A percentile compares a stretch with the other conserved stretches of the same genome.
phyloP scores from a whole-genome alignment of 345 rosid genomes.

The Aethionema arabicum region DNA sequence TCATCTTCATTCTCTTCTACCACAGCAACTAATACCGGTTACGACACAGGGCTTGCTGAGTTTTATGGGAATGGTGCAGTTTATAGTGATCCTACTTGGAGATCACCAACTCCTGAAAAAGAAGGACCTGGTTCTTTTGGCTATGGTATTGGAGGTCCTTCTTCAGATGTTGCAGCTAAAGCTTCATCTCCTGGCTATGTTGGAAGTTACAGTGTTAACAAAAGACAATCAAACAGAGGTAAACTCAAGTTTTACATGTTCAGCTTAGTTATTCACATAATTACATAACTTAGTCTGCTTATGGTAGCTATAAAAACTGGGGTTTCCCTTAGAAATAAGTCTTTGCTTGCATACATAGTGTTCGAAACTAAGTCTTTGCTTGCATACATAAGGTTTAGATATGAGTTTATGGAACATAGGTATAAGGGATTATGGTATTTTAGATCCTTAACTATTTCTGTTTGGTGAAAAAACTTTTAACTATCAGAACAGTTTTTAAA shows the following conservation, averaged over 20 bases:
- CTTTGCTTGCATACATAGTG: constrained; percentile 1
- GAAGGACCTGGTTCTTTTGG: constrained; percentile 66
- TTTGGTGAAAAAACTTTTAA: no score
- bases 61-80: constrained; percentile 59
- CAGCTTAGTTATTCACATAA: no score
- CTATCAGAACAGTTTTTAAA: no score
- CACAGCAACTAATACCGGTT: constrained; percentile 39
- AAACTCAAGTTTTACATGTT: not conserved
- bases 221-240: constrained; percentile 91
- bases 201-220: constrained; percentile 72
- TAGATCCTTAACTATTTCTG: no score
- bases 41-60: constrained; percentile 66
- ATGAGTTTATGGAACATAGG: no score
- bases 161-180: constrained; percentile 65
- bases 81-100: constrained; percentile 84
- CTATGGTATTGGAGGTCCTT: constrained; percentile 60
- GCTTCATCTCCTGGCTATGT: constrained; percentile 67
- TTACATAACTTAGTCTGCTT: no score
- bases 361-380: no score
- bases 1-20: constrained; percentile 67
- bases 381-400: no score
- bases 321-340: no score
- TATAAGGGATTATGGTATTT: no score
- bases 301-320: no score
- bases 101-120: constrained; percentile 58